Conservation (phyloP, 2,329 filamentous ascomycete genomes). For the Cordyceps farinosa region DNA sequence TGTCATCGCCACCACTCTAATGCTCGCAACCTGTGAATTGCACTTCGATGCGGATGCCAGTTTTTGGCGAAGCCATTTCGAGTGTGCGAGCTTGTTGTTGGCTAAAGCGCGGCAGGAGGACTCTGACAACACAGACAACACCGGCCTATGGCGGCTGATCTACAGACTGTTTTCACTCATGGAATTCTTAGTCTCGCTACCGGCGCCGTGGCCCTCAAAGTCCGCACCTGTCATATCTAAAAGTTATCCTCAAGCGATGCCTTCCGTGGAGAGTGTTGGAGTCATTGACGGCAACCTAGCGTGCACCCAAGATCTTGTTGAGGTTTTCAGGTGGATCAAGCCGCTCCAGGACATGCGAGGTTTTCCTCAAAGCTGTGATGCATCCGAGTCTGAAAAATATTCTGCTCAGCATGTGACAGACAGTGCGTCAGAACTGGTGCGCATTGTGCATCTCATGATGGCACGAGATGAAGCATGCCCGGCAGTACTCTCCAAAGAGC, state of each 20-base stretch:
- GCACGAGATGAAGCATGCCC: not conserved
- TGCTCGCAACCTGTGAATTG: conserved; percentile 15
- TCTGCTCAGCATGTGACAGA: not conserved
- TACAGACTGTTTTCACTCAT: not conserved
- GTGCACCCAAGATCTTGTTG: conserved; percentile 1
- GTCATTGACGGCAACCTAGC: conserved; percentile 11
- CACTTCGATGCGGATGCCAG: conserved; percentile 4
- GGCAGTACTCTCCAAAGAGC: conserved; percentile 1
- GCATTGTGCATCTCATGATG: conserved; percentile 4
- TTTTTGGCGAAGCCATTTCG: conserved; percentile 12
- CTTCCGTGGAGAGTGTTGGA: not conserved
- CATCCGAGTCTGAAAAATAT: not conserved
- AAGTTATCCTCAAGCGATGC: not conserved
- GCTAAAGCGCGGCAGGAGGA: not conserved
- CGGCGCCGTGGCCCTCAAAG: not conserved
- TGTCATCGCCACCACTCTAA: conserved; percentile 10
- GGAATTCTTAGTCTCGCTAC: conserved; percentile 5
- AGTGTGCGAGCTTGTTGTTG: conserved; percentile 4
- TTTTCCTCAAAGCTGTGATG: not conserved
- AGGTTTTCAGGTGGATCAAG: not conserved
- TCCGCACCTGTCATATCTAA: not conserved
- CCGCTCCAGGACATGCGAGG: not conserved
- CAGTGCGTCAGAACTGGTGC: not conserved
- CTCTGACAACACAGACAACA: not conserved
- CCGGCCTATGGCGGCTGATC: not conserved